Base-by-base conservation (phyloP, 257 asterid species). In the Eustoma russellianum region DNA sequence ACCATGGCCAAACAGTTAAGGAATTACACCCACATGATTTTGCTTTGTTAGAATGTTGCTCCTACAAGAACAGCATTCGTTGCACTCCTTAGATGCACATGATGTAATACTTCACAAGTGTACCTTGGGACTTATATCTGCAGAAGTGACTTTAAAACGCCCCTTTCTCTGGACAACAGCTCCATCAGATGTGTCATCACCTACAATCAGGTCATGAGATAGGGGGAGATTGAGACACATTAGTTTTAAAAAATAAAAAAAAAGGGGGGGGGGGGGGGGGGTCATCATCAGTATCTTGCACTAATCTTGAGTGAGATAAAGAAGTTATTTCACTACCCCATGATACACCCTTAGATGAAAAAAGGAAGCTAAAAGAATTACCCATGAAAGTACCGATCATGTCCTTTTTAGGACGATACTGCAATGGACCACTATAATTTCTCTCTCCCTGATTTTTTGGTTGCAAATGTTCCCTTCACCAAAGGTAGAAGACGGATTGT, bases 71-170 rank as follows among this genome's bases (percentile, higher is more conserved):
- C 1, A 12, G 41, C 13, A 55, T 16, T 9, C 45, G 7, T 38
- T 38, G 14, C 11, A n/a, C 49, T 35, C 12, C 16, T 46, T 55
- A 24, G 15, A 41, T 47, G 55, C 41, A 38, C 43, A 11, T 43
- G 52, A 47, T 18, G 18, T 38, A 33, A 52, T 46, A 47, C 34
- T 16, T 40, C 41, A 9, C 34, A 55, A 30, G 19, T 52, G 58
- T 72, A 92, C 91, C 89, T 76, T 81, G 60, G 79, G 68, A 82
- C 80, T 80, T 52, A 67, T 57, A 66, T 92, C 99, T 44, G 85
- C 94, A 41, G 95, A 75, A 52, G 93, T 92, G 73, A 92, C 95
- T 83, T 92, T 82, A 69, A 88, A 92, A 53, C 97, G 99, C 33
- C 99, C 99, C 85, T 79, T 78, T 66, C 85, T 88, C 83, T 85